These are phyloP conservation scores for Nannochloris sp. DNA, from an alignment of 139 green algal genomes.

Conservation along the genomic window DNA sequence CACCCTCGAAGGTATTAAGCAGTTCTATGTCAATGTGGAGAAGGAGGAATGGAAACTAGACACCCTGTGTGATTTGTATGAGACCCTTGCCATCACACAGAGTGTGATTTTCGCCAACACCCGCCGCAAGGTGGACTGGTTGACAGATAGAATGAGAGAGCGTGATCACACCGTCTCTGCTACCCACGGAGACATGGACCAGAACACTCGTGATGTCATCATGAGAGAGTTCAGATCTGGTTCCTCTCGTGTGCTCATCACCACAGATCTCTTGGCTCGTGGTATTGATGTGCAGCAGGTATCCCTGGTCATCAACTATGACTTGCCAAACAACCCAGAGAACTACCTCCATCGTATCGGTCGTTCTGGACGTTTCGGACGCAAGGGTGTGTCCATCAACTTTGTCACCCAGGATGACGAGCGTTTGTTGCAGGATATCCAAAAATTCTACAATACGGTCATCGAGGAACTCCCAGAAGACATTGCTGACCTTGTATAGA, in stretches of 20 bases:
- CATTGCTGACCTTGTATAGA: conserved; percentile 79
- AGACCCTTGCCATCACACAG: conserved; percentile 99
- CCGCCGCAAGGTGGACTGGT: conserved; percentile 98
- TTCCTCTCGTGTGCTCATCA: conserved; percentile 98
- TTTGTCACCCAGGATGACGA: conserved; percentile 95
- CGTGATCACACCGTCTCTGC: conserved; percentile 98
- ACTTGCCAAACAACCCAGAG: conserved; percentile 98
- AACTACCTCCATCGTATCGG: conserved; percentile 99
- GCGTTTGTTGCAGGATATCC: conserved; percentile 92
- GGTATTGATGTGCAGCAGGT: conserved; percentile 99
- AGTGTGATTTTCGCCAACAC: conserved; percentile 99
- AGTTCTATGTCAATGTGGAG: conserved; percentile 85
- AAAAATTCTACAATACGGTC: conserved; percentile 99
- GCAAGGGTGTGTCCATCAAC: conserved; percentile 99
- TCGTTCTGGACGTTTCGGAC: conserved; percentile 81
- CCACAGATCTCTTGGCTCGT: conserved; percentile 97
- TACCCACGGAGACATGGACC: conserved; percentile 99
- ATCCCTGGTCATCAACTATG: conserved; percentile 99
- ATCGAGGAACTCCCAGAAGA: conserved; percentile 97
- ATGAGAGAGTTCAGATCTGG: conserved; percentile 99
- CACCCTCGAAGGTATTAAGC: conserved; percentile 99
- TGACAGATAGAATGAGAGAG: conserved; percentile 98
- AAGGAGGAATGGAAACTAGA: conserved; percentile 99
- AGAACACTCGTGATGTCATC: conserved; percentile 99
- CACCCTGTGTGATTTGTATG: conserved; percentile 98